A percentile compares a stretch with the other conserved stretches of the same genome.
These are phyloP conservation scores for Fistulinella prunicolor DNA, from an alignment of 768 basidiomycete genomes.

Conservation along the genomic window DNA sequence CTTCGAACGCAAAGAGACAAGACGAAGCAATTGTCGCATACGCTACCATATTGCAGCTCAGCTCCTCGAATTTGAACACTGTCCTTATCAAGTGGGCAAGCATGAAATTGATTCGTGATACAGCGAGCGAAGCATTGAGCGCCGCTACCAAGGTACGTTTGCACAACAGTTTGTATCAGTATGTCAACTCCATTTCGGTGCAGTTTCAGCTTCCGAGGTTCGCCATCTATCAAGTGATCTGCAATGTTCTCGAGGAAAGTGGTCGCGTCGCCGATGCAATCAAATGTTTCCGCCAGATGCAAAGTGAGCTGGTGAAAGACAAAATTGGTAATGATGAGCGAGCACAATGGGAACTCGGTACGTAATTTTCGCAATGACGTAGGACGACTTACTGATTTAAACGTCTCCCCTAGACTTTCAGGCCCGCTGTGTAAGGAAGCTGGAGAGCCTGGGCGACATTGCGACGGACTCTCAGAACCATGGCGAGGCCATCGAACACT, in stretches of 20 bases:
- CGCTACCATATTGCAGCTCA: not conserved
- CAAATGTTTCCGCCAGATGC: slow-evolving; percentile 1
- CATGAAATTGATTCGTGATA: not conserved
- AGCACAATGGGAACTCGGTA: not conserved
- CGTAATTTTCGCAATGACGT: not conserved
- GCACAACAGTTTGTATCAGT: not conserved
- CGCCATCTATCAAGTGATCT: not conserved
- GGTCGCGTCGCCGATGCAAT: not conserved
- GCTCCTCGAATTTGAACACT: not conserved
- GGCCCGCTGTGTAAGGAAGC: not conserved
- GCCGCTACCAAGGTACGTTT: not conserved
- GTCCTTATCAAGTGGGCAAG: slow-evolving; percentile 2
- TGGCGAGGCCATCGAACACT: not conserved
- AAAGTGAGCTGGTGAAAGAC: not conserved
- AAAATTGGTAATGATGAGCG: not conserved
- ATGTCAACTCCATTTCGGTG: not conserved
- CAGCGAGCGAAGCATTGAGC: not conserved
- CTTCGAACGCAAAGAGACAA: not conserved
- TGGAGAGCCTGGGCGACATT: not conserved
- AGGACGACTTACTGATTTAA: no score
- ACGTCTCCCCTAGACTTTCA: slow-evolving; percentile 7
- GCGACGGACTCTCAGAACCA: not conserved
- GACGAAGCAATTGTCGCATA: not conserved
- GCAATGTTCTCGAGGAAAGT: not conserved
- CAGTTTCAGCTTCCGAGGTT: slow-evolving; percentile 2